phyloP scores from a whole-genome alignment of 2,329 filamentous ascomycete species.

The Ophiocordyceps robertsii region DNA sequence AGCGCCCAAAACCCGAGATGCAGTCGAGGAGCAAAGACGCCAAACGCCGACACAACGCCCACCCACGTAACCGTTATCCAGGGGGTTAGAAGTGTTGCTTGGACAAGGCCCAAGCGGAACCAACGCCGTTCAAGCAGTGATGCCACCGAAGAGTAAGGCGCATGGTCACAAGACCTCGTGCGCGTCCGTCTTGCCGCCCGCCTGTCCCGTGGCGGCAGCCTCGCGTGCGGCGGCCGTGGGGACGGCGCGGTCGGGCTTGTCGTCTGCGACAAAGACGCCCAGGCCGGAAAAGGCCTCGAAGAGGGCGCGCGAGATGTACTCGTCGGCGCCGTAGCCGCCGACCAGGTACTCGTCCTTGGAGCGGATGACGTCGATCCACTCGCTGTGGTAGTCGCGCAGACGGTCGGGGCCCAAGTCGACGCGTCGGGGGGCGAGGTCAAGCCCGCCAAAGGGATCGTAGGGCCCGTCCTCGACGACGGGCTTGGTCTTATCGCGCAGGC shows the following conservation, averaged over 20 bases:
- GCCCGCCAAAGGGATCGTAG: conserved; percentile 80
- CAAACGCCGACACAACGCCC: no score
- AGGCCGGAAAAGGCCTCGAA: conserved; percentile 85
- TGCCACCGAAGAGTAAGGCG: background rate
- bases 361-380: conserved; percentile 55
- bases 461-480: conserved; percentile 45
- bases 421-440: conserved; percentile 54
- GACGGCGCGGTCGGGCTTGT: conserved; percentile 34
- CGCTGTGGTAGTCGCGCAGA: conserved; percentile 58
- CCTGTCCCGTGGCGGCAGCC: conserved; percentile 10
- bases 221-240: conserved; percentile 20
- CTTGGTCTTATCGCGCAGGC: conserved; percentile 53
- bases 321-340: conserved; percentile 70
- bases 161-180: conserved; percentile 29
- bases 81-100: no score
- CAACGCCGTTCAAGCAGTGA: background rate
- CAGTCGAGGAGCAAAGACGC: no score
- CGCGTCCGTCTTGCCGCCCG: conserved; percentile 29
- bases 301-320: conserved; percentile 70
- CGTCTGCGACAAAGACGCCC: conserved; percentile 76
- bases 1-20: no score
- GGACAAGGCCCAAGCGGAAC: no score
- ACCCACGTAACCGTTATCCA: no score
- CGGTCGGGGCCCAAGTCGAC: conserved; percentile 39
- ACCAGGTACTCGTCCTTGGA: conserved; percentile 54